Percentiles rank a stretch among this genome's conserved stretches.
Evolutionary conservation across 1,139 yeast genomes (phyloP).

Genomic region (Suhomyces yuchorum): DNA sequence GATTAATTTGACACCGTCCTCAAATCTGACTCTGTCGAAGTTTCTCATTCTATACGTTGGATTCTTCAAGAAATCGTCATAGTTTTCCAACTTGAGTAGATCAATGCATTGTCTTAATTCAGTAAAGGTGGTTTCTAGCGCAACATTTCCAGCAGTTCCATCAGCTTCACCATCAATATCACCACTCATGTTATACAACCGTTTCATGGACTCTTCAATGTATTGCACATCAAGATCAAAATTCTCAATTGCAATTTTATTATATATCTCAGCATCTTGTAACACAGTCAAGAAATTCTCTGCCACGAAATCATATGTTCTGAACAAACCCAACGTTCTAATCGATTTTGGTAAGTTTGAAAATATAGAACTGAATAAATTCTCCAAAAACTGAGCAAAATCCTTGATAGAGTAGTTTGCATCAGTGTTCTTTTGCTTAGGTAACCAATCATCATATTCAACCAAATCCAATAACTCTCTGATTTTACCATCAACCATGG

Average conservation of each 20-base stretch:
- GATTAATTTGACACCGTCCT: constrained; percentile 43
- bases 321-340: constrained; percentile 74
- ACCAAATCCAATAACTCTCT: constrained; percentile 81
- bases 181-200: constrained; percentile 27
- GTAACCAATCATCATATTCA: constrained; percentile 79
- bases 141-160: constrained; percentile 27
- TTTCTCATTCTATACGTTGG: constrained; percentile 44
- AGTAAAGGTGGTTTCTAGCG: constrained; percentile 47
- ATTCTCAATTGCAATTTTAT: constrained; percentile 44
- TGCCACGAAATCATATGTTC: constrained; percentile 85
- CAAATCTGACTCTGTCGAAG: constrained; percentile 45
- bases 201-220: constrained; percentile 44
- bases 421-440: constrained; percentile 47
- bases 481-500: constrained; percentile 76
- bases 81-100: constrained; percentile 40
- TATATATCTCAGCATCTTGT: constrained; percentile 45
- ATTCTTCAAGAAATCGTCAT: constrained; percentile 43
- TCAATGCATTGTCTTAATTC: constrained; percentile 50
- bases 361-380: constrained; percentile 85
- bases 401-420: constrained; percentile 81
- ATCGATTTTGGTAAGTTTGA: constrained; percentile 79
- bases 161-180: constrained; percentile 26
- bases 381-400: constrained; percentile 83
- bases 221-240: constrained; percentile 47
- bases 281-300: constrained; percentile 67